Evolutionary conservation across 805 yeast species (phyloP), one percentile per base, ranked within the genome.

Genomic region (Candida boleticola): DNA sequence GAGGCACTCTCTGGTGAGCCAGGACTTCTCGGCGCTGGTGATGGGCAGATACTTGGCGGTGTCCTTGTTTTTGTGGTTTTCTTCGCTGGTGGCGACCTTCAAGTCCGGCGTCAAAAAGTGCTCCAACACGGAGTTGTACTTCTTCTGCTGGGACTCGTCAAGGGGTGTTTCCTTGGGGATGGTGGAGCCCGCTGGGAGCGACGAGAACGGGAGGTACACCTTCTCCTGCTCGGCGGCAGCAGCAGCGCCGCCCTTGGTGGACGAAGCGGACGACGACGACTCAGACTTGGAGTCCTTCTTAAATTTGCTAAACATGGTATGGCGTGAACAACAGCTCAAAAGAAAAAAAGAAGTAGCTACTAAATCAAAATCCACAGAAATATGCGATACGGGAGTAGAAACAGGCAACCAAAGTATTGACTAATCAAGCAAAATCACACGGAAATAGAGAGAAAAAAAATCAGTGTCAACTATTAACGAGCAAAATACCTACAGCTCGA

Each of bases 1-100:
- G 44, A 93, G 73, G 60, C 99, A 93, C 61, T 93, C 99, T 53
- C 85, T 77, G 1, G 97, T 86, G 42, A 93, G 71, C 99, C 99
- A 93, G 0, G 96, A 83, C 61, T 81, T 85, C 62, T 93, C 99
- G 35, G 68, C 60, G 4, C 48, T 56, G 4, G 60, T 54, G 23
- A 66, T 45, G 6, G 52, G 53, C 36, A 51, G 50, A 37, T 57
- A 58, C 39, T 62, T 60, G n/a, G 61, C 61, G 1, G 61, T 58
- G 18, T 62, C 62, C 25, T 65, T 59, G 42, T 59, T 61, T 39
- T 75, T 74, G 36, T 68, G 67, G 17, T 67, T 63, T 18, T 74
- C 73, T 53, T 82, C 87, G 18, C 64, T 63, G 10, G 64, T 57
- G 1, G 85, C 80, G 10, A 83, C 57, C 19, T 53, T 58, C 37